These are phyloP conservation scores for Apophysomyces variabilis DNA, from an alignment of 371 early-diverging fungal genomes.

Conservation along the genomic window DNA sequence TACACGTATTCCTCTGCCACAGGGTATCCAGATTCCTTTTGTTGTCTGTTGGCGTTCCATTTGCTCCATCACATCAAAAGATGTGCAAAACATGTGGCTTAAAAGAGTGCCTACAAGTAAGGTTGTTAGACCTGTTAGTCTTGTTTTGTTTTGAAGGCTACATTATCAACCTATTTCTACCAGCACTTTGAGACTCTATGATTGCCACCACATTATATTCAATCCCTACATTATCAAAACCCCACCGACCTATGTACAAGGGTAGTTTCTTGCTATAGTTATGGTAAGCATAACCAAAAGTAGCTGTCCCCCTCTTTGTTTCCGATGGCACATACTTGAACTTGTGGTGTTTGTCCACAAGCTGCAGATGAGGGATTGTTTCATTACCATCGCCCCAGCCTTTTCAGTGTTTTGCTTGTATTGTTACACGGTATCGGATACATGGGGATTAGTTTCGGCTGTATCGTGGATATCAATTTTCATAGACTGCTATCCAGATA, in stretches of 20 bases:
- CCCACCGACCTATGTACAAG: conserved; percentile 84
- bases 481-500: not conserved
- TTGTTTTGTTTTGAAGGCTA: not conserved
- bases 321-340: conserved; percentile 70
- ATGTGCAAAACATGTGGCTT: conserved; percentile 92
- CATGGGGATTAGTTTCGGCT: not conserved
- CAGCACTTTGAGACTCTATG: conserved; percentile 98
- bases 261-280: conserved; percentile 62
- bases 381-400: conserved; percentile 38
- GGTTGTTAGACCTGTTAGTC: too few species aligned
- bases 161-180: conserved; percentile 78
- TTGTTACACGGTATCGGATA: too few species aligned
- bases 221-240: conserved; percentile 85
- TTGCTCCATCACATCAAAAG: conserved; percentile 95
- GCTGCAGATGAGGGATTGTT: conserved; percentile 70
- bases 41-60: conserved; percentile 89
- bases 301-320: not conserved
- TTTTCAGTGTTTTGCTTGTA: not conserved
- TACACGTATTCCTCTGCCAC: conserved; percentile 81
- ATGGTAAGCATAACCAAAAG: not conserved
- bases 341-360: conserved; percentile 81
- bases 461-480: not conserved
- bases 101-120: conserved; percentile 84
- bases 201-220: conserved; percentile 97
- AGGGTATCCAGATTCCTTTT: conserved; percentile 95